These are phyloP conservation scores for Dothiorella sarmentorum DNA, from an alignment of 2,329 filamentous ascomycete species.

Conservation along the genomic window DNA sequence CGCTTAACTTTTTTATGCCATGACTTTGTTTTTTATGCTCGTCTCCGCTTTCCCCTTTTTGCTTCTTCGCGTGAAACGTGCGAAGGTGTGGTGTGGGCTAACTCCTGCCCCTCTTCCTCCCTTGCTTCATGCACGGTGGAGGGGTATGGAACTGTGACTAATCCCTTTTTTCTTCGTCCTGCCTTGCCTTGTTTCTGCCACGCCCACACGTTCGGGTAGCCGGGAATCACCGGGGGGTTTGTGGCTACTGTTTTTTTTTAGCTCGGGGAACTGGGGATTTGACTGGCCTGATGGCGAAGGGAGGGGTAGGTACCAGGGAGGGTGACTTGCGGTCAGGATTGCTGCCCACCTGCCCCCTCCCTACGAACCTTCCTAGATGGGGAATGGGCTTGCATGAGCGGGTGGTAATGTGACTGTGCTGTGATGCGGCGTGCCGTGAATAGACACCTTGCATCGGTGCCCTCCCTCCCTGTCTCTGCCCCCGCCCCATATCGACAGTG, in stretches of 20 bases:
- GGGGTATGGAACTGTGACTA: no score
- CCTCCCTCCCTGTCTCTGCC: neutral
- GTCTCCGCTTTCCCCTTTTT: neutral
- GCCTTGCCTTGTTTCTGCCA: neutral
- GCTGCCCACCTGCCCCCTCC: no score
- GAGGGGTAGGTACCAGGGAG: no score
- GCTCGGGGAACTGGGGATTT: no score
- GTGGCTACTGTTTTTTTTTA: no score
- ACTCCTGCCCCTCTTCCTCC: neutral
- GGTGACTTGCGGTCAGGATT: no score
- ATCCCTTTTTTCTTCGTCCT: neutral
- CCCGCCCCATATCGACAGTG: neutral
- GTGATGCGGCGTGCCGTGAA: no score
- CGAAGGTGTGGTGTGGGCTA: neutral
- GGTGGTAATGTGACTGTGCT: constrained; percentile 6
- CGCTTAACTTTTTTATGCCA: neutral
- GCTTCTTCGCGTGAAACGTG: neutral
- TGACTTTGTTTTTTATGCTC: neutral
- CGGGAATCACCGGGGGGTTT: no score
- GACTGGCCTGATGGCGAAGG: no score
- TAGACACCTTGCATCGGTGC: no score
- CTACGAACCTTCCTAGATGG: neutral
- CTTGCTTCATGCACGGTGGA: neutral
- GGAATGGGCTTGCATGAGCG: neutral
- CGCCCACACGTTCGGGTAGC: no score